These are phyloP conservation scores for Scheffersomyces lignosus DNA, from an alignment of 805 yeast genomes.

Conservation along the genomic window DNA sequence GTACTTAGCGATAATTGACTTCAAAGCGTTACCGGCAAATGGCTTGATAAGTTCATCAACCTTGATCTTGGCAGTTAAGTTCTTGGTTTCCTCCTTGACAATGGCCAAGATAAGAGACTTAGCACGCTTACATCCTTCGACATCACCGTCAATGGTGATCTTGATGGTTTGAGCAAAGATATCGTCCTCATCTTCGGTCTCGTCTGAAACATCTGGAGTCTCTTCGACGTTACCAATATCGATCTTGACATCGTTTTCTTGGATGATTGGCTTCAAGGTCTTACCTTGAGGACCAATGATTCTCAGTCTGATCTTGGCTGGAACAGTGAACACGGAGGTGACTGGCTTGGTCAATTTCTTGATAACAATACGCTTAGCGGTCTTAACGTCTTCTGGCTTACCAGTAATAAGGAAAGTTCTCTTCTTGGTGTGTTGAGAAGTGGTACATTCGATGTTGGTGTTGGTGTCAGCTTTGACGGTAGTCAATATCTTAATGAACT, in stretches of 20 bases:
- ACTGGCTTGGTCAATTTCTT: slow-evolving; percentile 78
- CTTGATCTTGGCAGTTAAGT: slow-evolving; percentile 49
- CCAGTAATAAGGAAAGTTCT: slow-evolving; percentile 87
- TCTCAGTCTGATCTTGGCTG: slow-evolving; percentile 72
- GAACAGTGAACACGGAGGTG: slow-evolving; percentile 59
- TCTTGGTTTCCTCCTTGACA: slow-evolving; percentile 72
- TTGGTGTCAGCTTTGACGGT: slow-evolving; percentile 58
- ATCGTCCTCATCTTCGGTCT: slow-evolving; percentile 51
- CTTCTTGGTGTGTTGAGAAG: slow-evolving; percentile 70
- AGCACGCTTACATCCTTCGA: slow-evolving; percentile 78
- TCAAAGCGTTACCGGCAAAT: slow-evolving; percentile 39
- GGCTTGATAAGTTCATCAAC: slow-evolving; percentile 45
- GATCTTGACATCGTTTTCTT: slow-evolving; percentile 63
- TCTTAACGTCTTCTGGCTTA: slow-evolving; percentile 58
- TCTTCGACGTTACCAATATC: slow-evolving; percentile 54
- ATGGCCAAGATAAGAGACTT: slow-evolving; percentile 66
- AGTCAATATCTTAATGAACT: slow-evolving; percentile 65
- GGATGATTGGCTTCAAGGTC: slow-evolving; percentile 75
- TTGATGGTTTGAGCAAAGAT: slow-evolving; percentile 58
- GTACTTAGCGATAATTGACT: slow-evolving; percentile 19
- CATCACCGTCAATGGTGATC: slow-evolving; percentile 77
- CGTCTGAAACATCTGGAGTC: slow-evolving; percentile 16
- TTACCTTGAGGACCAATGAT: slow-evolving; percentile 89
- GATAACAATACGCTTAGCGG: slow-evolving; percentile 74
- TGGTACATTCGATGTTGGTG: slow-evolving; percentile 79